These are phyloP conservation scores for Xanthoconium separans DNA, from an alignment of 1,284 basidiomycete species.

Conservation along the genomic window DNA sequence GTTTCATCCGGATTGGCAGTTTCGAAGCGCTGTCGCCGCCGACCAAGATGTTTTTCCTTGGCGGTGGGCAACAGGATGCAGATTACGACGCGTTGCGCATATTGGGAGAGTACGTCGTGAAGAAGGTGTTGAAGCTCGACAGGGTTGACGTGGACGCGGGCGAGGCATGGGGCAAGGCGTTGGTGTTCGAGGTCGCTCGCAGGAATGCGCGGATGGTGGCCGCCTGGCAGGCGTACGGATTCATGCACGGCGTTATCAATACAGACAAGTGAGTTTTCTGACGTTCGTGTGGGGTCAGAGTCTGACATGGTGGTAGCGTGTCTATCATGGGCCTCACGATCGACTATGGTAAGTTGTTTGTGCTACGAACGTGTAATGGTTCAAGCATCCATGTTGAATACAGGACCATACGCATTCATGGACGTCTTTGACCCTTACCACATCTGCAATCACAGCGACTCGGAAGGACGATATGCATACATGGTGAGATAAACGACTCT, in stretches of 20 bases:
- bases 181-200: conserved; percentile 76
- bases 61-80: conserved; percentile 71
- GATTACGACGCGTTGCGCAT: conserved; percentile 72
- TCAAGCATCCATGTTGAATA: background rate
- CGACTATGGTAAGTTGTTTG: conserved; percentile 67
- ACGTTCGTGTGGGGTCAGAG: background rate
- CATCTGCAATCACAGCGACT: conserved; percentile 94
- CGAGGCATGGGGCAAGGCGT: conserved; percentile 63
- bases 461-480: conserved; percentile 85
- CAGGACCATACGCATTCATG: conserved; percentile 94
- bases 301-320: conserved; percentile 48
- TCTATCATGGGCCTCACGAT: conserved; percentile 89
- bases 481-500: conserved; percentile 44
- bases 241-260: conserved; percentile 95
- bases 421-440: conserved; percentile 83
- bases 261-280: conserved; percentile 77
- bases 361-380: background rate
- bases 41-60: conserved; percentile 63
- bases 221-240: conserved; percentile 92
- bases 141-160: conserved; percentile 40
- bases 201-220: conserved; percentile 91
- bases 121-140: conserved; percentile 54
- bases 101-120: conserved; percentile 73
- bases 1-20: conserved; percentile 90
- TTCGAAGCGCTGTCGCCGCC: conserved; percentile 87